phyloP scores from a whole-genome alignment of 1,139 yeast genomes.

The Candida albicans region DNA sequence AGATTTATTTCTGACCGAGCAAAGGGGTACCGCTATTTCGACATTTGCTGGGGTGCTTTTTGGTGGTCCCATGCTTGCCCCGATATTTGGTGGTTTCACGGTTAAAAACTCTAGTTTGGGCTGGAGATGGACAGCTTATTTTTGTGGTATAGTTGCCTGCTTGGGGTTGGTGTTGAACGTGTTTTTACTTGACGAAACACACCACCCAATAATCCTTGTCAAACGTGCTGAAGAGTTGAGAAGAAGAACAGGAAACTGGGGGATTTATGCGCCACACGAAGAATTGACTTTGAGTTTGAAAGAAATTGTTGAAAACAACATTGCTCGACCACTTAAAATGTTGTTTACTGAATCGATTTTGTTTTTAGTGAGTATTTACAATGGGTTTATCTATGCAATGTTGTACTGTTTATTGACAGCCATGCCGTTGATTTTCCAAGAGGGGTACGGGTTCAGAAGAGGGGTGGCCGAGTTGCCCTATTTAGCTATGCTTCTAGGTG shows the following conservation, averaged over 20 bases:
- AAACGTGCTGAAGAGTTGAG: slow-evolving; percentile 63
- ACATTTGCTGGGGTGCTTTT: slow-evolving; percentile 38
- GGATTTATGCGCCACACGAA: slow-evolving; percentile 82
- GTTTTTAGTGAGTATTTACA: slow-evolving; percentile 67
- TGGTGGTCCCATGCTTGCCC: slow-evolving; percentile 50
- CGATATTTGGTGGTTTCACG: slow-evolving; percentile 39
- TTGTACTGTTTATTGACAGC: slow-evolving; percentile 77
- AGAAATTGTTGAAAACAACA: slow-evolving; percentile 68
- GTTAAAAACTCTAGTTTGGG: slow-evolving; percentile 36
- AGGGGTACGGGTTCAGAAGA: slow-evolving; percentile 52
- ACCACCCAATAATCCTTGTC: slow-evolving; percentile 51
- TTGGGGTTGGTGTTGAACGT: slow-evolving; percentile 28
- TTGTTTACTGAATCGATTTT: slow-evolving; percentile 72
- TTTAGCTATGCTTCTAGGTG: slow-evolving; percentile 60
- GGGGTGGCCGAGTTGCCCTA: slow-evolving; percentile 67
- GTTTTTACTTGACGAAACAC: slow-evolving; percentile 48
- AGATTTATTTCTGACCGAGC: slow-evolving; percentile 33
- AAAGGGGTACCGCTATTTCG: slow-evolving; percentile 39
- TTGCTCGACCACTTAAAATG: slow-evolving; percentile 71
- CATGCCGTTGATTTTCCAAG: slow-evolving; percentile 69
- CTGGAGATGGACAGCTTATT: slow-evolving; percentile 62
- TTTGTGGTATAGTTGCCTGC: slow-evolving; percentile 51
- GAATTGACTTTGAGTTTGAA: slow-evolving; percentile 59
- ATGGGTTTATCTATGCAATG: slow-evolving; percentile 83
- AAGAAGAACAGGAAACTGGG: slow-evolving; percentile 65